These are phyloP conservation scores for Cercophora newfieldiana DNA, from an alignment of 495 filamentous ascomycete genomes.

Conservation along the genomic window DNA sequence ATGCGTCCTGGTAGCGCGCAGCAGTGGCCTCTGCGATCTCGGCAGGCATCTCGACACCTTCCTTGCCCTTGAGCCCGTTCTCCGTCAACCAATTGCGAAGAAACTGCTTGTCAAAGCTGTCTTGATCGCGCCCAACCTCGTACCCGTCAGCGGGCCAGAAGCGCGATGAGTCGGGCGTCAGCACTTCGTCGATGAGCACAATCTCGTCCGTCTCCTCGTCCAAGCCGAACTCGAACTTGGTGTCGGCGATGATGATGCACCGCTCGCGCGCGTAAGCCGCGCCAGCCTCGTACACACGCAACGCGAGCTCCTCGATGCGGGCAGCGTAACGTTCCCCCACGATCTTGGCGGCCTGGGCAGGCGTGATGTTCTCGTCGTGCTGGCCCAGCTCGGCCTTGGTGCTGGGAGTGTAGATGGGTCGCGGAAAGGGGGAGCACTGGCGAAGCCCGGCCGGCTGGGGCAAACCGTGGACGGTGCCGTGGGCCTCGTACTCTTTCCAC, in stretches of 20 bases:
- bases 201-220: slow-evolving; percentile 74
- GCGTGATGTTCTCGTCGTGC: slow-evolving; percentile 90
- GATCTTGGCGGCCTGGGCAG: slow-evolving; percentile 64
- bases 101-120: slow-evolving; percentile 89
- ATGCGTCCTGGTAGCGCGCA: slow-evolving; percentile 50
- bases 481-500: slow-evolving; percentile 72
- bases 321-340: slow-evolving; percentile 75
- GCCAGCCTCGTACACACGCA: slow-evolving; percentile 73
- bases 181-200: slow-evolving; percentile 86
- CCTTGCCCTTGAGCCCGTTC: slow-evolving; percentile 66
- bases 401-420: slow-evolving; percentile 80
- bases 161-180: slow-evolving; percentile 80
- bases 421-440: slow-evolving; percentile 70
- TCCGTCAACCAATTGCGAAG: slow-evolving; percentile 81
- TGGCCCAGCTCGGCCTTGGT: slow-evolving; percentile 86
- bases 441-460: slow-evolving; percentile 63
- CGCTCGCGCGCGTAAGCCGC: slow-evolving; percentile 70
- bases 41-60: slow-evolving; percentile 67
- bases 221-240: slow-evolving; percentile 61
- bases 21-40: slow-evolving; percentile 64
- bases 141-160: slow-evolving; percentile 85
- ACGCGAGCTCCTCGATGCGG: slow-evolving; percentile 68
- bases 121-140: slow-evolving; percentile 69
- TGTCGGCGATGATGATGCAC: slow-evolving; percentile 84
- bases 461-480: slow-evolving; percentile 81